Evolutionary conservation across 192 early-diverging fungal species (phyloP), one percentile per base, ranked within the genome.

Genomic region (Rhizoclosmatium globosum): DNA sequence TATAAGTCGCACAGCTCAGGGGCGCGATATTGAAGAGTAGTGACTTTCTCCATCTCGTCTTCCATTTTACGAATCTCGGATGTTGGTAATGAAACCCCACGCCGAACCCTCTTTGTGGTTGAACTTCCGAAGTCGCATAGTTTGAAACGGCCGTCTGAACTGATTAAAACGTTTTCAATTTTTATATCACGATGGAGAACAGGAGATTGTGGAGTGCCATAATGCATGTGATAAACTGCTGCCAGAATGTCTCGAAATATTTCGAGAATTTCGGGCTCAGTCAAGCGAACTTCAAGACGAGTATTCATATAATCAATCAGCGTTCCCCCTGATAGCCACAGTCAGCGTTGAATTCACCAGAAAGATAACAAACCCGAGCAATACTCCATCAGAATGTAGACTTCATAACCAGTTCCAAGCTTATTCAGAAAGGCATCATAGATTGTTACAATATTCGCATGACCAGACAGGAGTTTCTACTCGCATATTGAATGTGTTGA

Each of bases 81-180:
- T 39, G 91, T 87, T 15, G 88, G 81, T 44, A 91, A 82, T 19
- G 90, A 83, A 39, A 90, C 84, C 56, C 90, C 89, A 0, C 85
- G 76, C 0, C 85, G 88, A 2, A 92, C 73, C 39, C 81, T 85
- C 60, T 82, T 80, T 23, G 87, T 89, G 0, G 95, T 93, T 38
- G 93, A 90, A 0, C 95, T 97, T 56, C 97, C 97, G 92, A 99
- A 99, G 82, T 99, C 97, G 82, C 95, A 97, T 53, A 99, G 87
- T 80, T 97, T 97, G 84, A 92, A 96, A 64, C 76, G 80, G 23
- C 88, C 88, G 76, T 88, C 80, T 66, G 78, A 72, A 31, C 90
- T 79, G 17, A 94, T 87, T 2, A 91, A 64, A 3, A 90, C 86
- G 65, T 97, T 97, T 79, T 99, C 96, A 48, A 96, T 92, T 59